phyloP scores from a whole-genome alignment of 2,329 filamentous ascomycete genomes.

The Trichoderma asperellum region DNA sequence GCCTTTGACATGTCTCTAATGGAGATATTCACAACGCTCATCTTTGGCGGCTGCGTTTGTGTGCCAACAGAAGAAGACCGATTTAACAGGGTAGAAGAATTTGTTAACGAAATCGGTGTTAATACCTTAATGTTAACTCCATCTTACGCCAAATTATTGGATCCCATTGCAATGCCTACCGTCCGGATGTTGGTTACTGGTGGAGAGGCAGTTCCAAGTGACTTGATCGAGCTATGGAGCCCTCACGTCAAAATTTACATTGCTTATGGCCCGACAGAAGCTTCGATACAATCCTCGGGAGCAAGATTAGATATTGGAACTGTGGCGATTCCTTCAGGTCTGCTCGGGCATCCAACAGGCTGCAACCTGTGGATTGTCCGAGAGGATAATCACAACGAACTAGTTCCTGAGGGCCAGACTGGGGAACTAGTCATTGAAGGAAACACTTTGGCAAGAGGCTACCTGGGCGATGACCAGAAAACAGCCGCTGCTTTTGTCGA shows the following conservation, averaged over 20 bases:
- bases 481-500: background rate
- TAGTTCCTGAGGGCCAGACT: background rate
- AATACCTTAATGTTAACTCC: constrained; percentile 37
- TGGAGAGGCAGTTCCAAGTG: constrained; percentile 32
- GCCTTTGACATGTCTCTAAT: constrained; percentile 35
- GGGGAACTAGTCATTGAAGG: constrained; percentile 27
- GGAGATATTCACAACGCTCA: constrained; percentile 31
- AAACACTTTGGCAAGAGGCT: constrained; percentile 15
- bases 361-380: constrained; percentile 17
- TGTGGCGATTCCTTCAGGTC: background rate
- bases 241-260: constrained; percentile 6
- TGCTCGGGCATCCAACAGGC: constrained; percentile 20
- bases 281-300: constrained; percentile 10
- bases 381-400: constrained; percentile 2
- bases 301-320: background rate
- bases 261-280: constrained; percentile 22
- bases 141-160: constrained; percentile 34
- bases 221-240: constrained; percentile 9
- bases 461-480: constrained; percentile 14
- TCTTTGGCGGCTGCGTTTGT: constrained; percentile 33
- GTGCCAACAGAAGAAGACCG: constrained; percentile 33
- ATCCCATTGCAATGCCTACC: constrained; percentile 24
- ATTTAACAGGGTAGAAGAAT: constrained; percentile 23
- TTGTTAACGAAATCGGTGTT: constrained; percentile 30
- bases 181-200: constrained; percentile 24